phyloP scores from a whole-genome alignment of 179 eudicot genomes.

The Beta macrorhiza region DNA sequence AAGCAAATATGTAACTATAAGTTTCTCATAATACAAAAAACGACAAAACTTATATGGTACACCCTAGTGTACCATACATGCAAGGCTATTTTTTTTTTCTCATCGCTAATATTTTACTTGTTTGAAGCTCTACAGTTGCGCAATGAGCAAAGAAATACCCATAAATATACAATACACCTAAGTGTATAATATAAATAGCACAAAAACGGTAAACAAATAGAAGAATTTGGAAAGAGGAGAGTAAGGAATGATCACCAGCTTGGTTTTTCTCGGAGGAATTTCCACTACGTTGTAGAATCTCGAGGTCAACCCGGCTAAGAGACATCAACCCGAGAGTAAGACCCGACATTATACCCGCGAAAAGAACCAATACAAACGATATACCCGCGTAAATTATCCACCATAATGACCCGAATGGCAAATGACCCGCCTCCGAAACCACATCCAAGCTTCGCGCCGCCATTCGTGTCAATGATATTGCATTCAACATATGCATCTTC shows the following conservation, averaged over 20 bases:
- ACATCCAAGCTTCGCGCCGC: conserved; percentile 3
- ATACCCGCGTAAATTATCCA: conserved; percentile 45
- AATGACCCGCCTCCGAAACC: not conserved
- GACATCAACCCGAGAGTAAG: conserved; percentile 52
- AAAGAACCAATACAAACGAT: conserved; percentile 33
- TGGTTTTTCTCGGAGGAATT: conserved; percentile 43
- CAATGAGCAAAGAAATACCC: too few species aligned
- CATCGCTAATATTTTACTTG: too few species aligned
- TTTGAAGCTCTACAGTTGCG: too few species aligned
- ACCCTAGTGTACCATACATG: too few species aligned
- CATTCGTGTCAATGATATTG: conserved; percentile 15
- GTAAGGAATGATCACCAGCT: conserved; percentile 29
- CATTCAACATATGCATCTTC: conserved; percentile 29
- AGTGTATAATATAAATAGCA: too few species aligned
- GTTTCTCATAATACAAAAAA: too few species aligned
- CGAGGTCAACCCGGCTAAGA: conserved; percentile 48
- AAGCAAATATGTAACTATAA: too few species aligned
- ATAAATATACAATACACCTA: too few species aligned
- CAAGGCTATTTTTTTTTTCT: too few species aligned
- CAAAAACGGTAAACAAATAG: too few species aligned
- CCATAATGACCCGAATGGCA: conserved; percentile 41
- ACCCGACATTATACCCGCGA: conserved; percentile 56
- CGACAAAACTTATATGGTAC: too few species aligned
- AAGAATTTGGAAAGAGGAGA: not conserved
- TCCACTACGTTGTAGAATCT: conserved; percentile 46